These are phyloP conservation scores for Exophiala xenobiotica DNA, from an alignment of 2,329 filamentous ascomycete species.

Conservation along the genomic window DNA sequence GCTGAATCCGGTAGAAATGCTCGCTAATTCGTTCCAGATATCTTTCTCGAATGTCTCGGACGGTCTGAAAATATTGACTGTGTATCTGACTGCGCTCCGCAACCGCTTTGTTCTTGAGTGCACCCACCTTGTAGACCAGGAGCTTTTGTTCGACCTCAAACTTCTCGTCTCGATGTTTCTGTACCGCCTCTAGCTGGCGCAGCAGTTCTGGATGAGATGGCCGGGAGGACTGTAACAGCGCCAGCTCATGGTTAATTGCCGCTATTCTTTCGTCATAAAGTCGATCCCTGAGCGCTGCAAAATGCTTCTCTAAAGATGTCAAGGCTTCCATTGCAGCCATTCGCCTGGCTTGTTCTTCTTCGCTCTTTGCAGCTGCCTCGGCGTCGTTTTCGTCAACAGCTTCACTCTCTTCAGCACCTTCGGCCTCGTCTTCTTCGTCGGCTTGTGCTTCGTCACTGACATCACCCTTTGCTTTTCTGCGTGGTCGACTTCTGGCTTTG, in stretches of 20 bases:
- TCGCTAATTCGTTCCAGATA: constrained; percentile 78
- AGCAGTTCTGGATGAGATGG: constrained; percentile 86
- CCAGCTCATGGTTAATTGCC: constrained; percentile 69
- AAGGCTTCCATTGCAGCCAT: constrained; percentile 77
- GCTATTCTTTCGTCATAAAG: constrained; percentile 86
- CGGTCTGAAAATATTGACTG: constrained; percentile 84
- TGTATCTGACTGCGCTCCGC: constrained; percentile 83
- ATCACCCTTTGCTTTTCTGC: constrained; percentile 40
- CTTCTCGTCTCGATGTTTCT: constrained; percentile 78
- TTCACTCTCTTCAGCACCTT: constrained; percentile 47
- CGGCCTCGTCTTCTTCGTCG: constrained; percentile 51
- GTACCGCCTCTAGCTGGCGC: constrained; percentile 82
- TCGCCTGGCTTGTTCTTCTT: constrained; percentile 68
- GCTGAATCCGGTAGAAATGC: constrained; percentile 90
- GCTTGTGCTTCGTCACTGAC: constrained; percentile 44
- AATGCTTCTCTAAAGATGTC: constrained; percentile 79
- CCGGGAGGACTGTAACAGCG: constrained; percentile 57
- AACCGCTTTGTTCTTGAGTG: constrained; percentile 71
- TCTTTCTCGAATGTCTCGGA: constrained; percentile 78
- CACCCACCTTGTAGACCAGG: constrained; percentile 69
- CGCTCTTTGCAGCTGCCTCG: constrained; percentile 48
- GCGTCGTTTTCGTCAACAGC: constrained; percentile 44
- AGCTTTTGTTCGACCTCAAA: constrained; percentile 72
- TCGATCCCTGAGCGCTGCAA: constrained; percentile 75
- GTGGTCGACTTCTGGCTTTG: constrained; percentile 45